Conservation (phyloP, 306 rosid species). For the Trichosanthes truncata region DNA sequence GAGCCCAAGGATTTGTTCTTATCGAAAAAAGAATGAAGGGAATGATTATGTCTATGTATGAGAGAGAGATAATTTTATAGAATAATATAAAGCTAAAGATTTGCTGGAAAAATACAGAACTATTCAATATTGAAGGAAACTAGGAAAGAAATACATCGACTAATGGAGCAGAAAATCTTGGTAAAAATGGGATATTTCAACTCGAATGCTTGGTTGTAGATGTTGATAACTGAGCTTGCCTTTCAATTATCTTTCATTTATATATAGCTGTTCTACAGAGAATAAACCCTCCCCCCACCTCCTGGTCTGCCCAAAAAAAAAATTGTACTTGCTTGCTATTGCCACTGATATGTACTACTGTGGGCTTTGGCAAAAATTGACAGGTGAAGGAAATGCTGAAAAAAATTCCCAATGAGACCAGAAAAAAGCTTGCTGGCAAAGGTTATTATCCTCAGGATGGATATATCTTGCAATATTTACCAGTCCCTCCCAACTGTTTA, state of each 20-base stretch:
- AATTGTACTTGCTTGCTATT: neutral
- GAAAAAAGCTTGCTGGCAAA: slow-evolving; percentile 54
- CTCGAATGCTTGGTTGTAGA: neutral
- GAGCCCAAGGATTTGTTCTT: neutral
- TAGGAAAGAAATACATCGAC: neutral
- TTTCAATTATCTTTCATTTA: neutral
- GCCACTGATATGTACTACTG: slow-evolving; percentile 11
- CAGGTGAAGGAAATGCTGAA: slow-evolving; percentile 71
- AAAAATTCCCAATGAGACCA: slow-evolving; percentile 54
- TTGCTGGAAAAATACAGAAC: neutral
- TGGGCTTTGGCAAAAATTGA: slow-evolving; percentile 14
- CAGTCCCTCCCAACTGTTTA: slow-evolving; percentile 92
- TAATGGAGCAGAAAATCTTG: neutral
- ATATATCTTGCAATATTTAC: slow-evolving; percentile 54
- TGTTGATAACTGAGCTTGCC: neutral
- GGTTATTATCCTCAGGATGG: slow-evolving; percentile 93
- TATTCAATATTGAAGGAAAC: neutral
- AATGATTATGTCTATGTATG: neutral
- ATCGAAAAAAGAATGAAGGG: neutral
- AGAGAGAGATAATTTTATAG: neutral
- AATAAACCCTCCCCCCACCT: neutral
- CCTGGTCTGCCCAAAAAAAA: neutral
- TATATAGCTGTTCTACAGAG: neutral
- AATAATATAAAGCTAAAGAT: neutral
- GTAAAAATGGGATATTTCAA: neutral